Base-by-base conservation (phyloP, 371 early-diverging fungal genomes). In the Circinella minor region DNA sequence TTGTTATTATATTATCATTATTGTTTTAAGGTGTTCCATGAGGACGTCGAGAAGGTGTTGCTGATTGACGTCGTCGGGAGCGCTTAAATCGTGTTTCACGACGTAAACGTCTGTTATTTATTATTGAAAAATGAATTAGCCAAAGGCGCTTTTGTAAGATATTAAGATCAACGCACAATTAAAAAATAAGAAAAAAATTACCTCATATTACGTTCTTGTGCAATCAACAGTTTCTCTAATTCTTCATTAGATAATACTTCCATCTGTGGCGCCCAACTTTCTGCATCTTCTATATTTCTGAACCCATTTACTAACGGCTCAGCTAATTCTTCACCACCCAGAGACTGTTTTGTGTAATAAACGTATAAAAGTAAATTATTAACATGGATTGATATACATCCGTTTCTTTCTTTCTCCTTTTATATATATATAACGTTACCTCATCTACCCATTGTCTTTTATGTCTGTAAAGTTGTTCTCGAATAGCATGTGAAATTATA, bases 401-500 rank as follows among this genome's bases (percentile, higher is more conserved):
- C n/a, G n/a, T n/a, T n/a, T n/a, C n/a, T n/a, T n/a, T n/a, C n/a
- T n/a, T n/a, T n/a, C n/a, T n/a, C 27, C 55, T 47, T 18, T 46
- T 48, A 48, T n/a, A 20, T 15, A 39, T 9, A 57, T 14, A 63
- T 17, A 63, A 8, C 55, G 73, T 80, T 80, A 76, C 84, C 67
- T 82, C 81, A 39, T 90, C 88, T 0, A 88, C 76, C 48, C 88
- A 82, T 61, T 93, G 93, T 66, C 86, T 89, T 71, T 90, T 91
- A 57, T 88, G 81, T 48, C 85, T 81, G 62, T 86, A 88, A 8
- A 97, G 77, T 68, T 97, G 96, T 67, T 97, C 97, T 46, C 95
- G 91, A 51, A 97, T 95, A 55, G 90, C 90, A 76, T 94, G 92
- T 1, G 97, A 92, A 70, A 96, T 93, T 36, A 94, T 84, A 0